phyloP scores from a whole-genome alignment of 306 rosid genomes.

The Fagus crenata region DNA sequence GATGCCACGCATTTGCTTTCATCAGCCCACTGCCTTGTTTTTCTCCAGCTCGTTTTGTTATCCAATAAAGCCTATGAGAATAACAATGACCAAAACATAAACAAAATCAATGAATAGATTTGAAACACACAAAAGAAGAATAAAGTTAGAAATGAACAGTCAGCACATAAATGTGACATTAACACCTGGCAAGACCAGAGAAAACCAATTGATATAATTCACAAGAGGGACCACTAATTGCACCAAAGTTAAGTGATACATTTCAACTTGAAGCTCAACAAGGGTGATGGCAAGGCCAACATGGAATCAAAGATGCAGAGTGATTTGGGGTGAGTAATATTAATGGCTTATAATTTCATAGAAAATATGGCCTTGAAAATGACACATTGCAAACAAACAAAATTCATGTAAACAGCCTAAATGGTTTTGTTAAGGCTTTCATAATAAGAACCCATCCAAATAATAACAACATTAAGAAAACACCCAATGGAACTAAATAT shows the following conservation, averaged over 20 bases:
- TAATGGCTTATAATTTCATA: background rate
- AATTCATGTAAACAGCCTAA: no score
- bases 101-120: slow-evolving; percentile 9
- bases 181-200: background rate
- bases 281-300: background rate
- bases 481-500: no score
- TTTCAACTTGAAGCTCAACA: background rate
- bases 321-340: no score
- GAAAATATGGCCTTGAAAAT: no score
- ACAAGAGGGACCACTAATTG: background rate
- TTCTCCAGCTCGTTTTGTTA: slow-evolving; percentile 84
- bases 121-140: background rate
- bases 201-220: slow-evolving; percentile 4
- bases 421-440: no score
- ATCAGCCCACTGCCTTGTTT: no score
- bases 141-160: slow-evolving; percentile 15
- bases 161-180: slow-evolving; percentile 16
- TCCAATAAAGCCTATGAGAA: slow-evolving; percentile 74
- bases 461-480: no score
- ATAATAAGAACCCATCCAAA: no score
- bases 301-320: background rate
- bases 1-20: no score
- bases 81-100: slow-evolving; percentile 15
- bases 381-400: no score
- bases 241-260: background rate